Evolutionary conservation across 257 asterid species (phyloP).

Genomic region (Ehretia macrophylla): DNA sequence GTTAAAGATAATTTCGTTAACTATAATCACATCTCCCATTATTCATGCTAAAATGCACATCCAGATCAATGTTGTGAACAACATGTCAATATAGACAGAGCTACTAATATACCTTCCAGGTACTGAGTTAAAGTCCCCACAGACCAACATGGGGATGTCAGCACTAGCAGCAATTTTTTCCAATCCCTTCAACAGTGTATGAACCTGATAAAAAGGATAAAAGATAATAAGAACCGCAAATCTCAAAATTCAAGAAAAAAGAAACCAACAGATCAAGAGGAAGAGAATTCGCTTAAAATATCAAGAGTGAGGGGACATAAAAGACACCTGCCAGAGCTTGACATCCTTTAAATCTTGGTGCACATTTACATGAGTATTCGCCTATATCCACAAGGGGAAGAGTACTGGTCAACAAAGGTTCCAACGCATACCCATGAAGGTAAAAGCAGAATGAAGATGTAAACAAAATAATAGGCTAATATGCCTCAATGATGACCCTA

Average conservation of each 20-base stretch:
- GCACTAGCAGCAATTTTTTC: constrained; percentile 95
- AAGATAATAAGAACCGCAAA: constrained; percentile 14
- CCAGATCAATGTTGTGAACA: constrained; percentile 4
- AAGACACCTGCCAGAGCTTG: constrained; percentile 94
- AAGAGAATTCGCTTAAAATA: constrained; percentile 2
- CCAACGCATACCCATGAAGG: constrained; percentile 10
- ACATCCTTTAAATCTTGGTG: constrained; percentile 89
- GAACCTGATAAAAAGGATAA: constrained; percentile 51
- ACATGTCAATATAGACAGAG: constrained; percentile 6
- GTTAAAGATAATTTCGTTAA: background rate
- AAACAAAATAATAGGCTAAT: background rate
- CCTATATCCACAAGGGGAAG: constrained; percentile 48
- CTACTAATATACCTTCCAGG: constrained; percentile 74
- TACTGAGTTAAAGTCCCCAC: constrained; percentile 89
- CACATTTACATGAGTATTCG: constrained; percentile 89
- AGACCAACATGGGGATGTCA: constrained; percentile 92
- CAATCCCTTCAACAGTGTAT: constrained; percentile 88
- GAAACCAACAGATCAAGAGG: constrained; percentile 10
- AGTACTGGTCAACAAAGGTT: constrained; percentile 18
- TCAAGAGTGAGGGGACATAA: background rate
- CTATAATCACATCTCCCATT: background rate
- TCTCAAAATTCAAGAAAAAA: constrained; percentile 12
- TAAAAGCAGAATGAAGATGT: background rate
- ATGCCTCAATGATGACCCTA: too few relatives aligned
- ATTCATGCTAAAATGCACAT: constrained; percentile 6